Conservation (phyloP, 768 basidiomycete genomes). For the Boletus barrowsii region DNA sequence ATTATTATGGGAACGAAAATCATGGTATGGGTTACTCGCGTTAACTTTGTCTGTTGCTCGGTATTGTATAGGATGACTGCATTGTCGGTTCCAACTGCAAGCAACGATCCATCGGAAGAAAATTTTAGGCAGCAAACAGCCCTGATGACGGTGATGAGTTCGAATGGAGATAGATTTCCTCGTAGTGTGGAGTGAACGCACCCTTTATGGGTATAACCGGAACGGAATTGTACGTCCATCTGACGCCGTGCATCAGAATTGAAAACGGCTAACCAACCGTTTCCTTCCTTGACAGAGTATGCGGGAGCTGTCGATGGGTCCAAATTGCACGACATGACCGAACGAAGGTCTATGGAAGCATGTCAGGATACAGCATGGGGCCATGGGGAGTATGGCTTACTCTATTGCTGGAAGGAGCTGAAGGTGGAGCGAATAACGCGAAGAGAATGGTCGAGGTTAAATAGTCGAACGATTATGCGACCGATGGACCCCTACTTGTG, state of each 20-base stretch:
- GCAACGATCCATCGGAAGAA: slow-evolving; percentile 30
- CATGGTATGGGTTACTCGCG: slow-evolving; percentile 14
- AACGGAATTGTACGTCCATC: slow-evolving; percentile 55
- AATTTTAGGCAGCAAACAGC: slow-evolving; percentile 33
- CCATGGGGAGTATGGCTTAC: slow-evolving; percentile 1
- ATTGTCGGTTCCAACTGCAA: slow-evolving; percentile 33
- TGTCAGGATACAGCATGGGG: slow-evolving; percentile 5
- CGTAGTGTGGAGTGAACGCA: slow-evolving; percentile 35
- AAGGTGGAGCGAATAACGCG: background rate
- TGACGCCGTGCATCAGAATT: slow-evolving; percentile 46
- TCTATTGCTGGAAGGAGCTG: background rate
- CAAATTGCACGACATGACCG: slow-evolving; percentile 22
- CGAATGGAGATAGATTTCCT: slow-evolving; percentile 4
- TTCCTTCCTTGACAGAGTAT: slow-evolving; percentile 42
- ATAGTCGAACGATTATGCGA: slow-evolving; percentile 3
- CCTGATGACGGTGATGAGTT: slow-evolving; percentile 16
- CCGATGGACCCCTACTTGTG: background rate
- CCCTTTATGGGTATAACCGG: slow-evolving; percentile 82
- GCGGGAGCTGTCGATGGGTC: slow-evolving; percentile 29
- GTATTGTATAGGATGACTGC: slow-evolving; percentile 30
- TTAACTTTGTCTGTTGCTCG: slow-evolving; percentile 24
- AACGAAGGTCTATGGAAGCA: background rate
- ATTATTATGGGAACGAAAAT: background rate
- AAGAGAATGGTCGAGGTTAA: background rate
- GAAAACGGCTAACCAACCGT: slow-evolving; percentile 54